Conservation (phyloP, 441 rosid genomes). For the Metrosideros polymorpha region DNA sequence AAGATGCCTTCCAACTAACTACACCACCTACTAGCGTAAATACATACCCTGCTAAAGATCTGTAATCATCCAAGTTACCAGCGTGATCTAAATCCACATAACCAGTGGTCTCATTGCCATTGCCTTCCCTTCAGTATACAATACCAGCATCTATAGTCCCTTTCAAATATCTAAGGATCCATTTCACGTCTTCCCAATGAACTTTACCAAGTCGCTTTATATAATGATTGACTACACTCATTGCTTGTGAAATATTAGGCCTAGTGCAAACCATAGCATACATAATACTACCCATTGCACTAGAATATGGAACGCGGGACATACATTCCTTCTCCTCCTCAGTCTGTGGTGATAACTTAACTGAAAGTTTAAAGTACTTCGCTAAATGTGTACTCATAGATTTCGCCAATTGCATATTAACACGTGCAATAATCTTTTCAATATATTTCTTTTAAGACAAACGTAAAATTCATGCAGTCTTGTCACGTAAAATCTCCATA, state of each 20-base stretch:
- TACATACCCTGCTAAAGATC: rapidly evolving
- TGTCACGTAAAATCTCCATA: too few relatives aligned
- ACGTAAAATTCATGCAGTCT: too few relatives aligned
- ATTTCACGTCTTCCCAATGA: neutral
- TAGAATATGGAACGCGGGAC: rapidly evolving
- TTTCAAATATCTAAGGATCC: neutral
- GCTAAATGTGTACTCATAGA: neutral
- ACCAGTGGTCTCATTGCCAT: rapidly evolving
- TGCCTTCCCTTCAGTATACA: rapidly evolving
- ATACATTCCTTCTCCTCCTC: neutral
- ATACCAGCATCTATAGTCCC: neutral
- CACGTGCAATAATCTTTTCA: neutral
- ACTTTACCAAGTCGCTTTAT: too few relatives aligned
- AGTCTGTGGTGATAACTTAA: neutral
- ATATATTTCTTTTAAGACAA: neutral
- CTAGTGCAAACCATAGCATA: neutral
- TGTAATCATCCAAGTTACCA: neutral
- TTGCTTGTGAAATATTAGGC: too few relatives aligned
- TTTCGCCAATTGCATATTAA: neutral
- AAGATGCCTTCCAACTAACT: neutral
- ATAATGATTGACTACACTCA: too few relatives aligned
- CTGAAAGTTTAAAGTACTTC: neutral
- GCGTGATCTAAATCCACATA: neutral
- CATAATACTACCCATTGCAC: neutral
- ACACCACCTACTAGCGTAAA: neutral